Evolutionary conservation across 2,329 filamentous ascomycete genomes (phyloP).

Genomic region (Stemphylium beticola): DNA sequence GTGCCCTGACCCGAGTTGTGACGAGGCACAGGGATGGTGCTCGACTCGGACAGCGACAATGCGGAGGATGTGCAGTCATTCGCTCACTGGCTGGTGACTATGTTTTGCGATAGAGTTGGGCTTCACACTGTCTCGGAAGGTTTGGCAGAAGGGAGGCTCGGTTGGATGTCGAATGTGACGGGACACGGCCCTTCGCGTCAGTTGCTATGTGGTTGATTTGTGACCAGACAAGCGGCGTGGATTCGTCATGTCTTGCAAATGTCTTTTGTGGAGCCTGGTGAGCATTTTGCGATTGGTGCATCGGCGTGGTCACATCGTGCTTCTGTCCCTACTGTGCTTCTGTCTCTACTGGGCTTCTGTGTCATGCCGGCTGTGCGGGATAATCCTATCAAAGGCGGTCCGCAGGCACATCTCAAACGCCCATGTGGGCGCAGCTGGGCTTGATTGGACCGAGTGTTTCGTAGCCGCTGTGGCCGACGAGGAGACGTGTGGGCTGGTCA

Average conservation of each 20-base stretch:
- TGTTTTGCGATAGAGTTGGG: neutral
- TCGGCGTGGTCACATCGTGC: slow-evolving; percentile 19
- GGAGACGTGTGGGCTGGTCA: slow-evolving; percentile 22
- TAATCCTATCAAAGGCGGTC: slow-evolving; percentile 29
- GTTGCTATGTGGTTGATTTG: slow-evolving; percentile 1
- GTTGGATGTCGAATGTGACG: slow-evolving; percentile 7
- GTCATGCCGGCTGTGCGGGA: slow-evolving; percentile 5
- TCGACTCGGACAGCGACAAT: slow-evolving; percentile 2
- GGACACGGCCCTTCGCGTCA: neutral
- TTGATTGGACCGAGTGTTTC: slow-evolving; percentile 42
- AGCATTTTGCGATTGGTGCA: slow-evolving; percentile 31
- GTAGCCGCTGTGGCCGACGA: slow-evolving; percentile 33
- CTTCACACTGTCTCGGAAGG: slow-evolving; percentile 9
- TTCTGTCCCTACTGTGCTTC: slow-evolving; percentile 1
- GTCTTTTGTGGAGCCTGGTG: slow-evolving; percentile 19
- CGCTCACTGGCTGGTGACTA: slow-evolving; percentile 6
- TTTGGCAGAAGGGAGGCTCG: neutral
- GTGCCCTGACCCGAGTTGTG: slow-evolving; percentile 15
- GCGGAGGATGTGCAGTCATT: slow-evolving; percentile 18
- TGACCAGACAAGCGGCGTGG: neutral
- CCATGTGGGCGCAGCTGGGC: slow-evolving; percentile 18
- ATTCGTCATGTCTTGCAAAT: slow-evolving; percentile 38
- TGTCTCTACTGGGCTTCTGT: neutral
- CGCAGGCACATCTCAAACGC: slow-evolving; percentile 28
- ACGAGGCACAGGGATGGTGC: slow-evolving; percentile 8